phyloP scores from a whole-genome alignment of 371 early-diverging fungal genomes.

The Mortierella sp. region DNA sequence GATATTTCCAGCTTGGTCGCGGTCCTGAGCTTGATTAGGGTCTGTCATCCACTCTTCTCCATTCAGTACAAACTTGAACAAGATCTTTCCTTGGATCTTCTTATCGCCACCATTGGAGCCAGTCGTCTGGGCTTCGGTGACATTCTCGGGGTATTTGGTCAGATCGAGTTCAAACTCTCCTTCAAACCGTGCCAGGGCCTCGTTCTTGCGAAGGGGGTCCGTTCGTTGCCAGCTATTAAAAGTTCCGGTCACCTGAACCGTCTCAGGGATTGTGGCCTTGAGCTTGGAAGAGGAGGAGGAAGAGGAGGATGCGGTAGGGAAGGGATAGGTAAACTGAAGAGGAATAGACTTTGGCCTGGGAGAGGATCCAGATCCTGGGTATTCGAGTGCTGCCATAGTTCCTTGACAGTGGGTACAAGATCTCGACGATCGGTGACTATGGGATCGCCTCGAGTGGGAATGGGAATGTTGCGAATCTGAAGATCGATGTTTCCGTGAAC shows the following conservation, averaged over 20 bases:
- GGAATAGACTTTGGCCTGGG: slow-evolving; percentile 7
- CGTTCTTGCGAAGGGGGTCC: slow-evolving; percentile 18
- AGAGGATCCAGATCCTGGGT: neutral
- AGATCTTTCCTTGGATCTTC: slow-evolving; percentile 4
- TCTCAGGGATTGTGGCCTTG: slow-evolving; percentile 1
- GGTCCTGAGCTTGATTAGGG: neutral
- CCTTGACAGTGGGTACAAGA: neutral
- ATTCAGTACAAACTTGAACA: slow-evolving; percentile 8
- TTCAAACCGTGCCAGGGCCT: slow-evolving; percentile 21
- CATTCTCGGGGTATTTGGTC: neutral
- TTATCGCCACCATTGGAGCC: no score
- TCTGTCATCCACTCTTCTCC: slow-evolving; percentile 6
- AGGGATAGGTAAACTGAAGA: slow-evolving; percentile 27
- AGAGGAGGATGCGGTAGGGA: slow-evolving; percentile 1
- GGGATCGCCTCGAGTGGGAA: neutral
- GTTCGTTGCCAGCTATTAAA: slow-evolving; percentile 44
- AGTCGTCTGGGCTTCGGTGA: neutral
- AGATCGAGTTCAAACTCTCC: slow-evolving; percentile 13
- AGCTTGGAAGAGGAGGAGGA: neutral
- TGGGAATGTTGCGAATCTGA: slow-evolving; percentile 12
- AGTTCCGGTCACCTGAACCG: slow-evolving; percentile 37
- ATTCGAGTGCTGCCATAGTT: slow-evolving; percentile 28
- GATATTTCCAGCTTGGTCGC: slow-evolving; percentile 15
- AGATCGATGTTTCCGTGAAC: slow-evolving; percentile 10
- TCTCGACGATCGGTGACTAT: neutral